Base-by-base conservation (phyloP, 768 basidiomycete genomes). In the Lactarius akahatsu region DNA sequence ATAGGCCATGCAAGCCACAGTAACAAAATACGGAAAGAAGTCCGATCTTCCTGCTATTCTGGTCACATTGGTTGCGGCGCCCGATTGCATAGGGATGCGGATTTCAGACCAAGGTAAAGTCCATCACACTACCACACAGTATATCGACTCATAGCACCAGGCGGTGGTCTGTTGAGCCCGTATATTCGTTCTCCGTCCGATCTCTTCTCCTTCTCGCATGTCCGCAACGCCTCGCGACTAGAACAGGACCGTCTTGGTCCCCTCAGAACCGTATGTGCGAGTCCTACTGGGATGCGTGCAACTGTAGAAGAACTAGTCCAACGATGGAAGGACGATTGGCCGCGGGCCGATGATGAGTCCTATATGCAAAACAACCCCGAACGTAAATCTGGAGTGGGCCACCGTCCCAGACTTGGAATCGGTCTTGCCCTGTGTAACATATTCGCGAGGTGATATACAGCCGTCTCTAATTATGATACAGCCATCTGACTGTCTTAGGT, bases 361-460 rank as follows among this genome's bases (percentile, higher is more conserved):
- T 69, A 38, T 72, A 75, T 45, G 70, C 50, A 62, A 38, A 71
- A 76, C 36, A 77, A 80, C 67, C 79, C 79, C 30, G 82, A 83
- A 63, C 76, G 77, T 30, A 78, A 78, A 45, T 80, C 78, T 11
- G 80, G 80, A 4, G 79, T 82, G 43, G 82, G 80, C 36, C 78
- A 78, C 8, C 89, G 88, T 74, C 83, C 83, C 55, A 80, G 83
- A 52, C 89, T 94, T 63, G 92, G 92, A 2, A 87, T 94, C 55
- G 92, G 92, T 6, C 77, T 94, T 23, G 91, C 92, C 0, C 92
- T 94, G 91, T 91, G 92, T 74, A 89, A 92, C 72, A 93, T 94
- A 41, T 94, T 86, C 75, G 87, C 92, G 65, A 92, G 87, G 84
- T 91, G 71, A 32, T 45, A 20, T 57, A 32, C 18, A 52, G 60